These are phyloP conservation scores for Wickerhamiella parazyma DNA, from an alignment of 805 yeast genomes.

Conservation along the genomic window DNA sequence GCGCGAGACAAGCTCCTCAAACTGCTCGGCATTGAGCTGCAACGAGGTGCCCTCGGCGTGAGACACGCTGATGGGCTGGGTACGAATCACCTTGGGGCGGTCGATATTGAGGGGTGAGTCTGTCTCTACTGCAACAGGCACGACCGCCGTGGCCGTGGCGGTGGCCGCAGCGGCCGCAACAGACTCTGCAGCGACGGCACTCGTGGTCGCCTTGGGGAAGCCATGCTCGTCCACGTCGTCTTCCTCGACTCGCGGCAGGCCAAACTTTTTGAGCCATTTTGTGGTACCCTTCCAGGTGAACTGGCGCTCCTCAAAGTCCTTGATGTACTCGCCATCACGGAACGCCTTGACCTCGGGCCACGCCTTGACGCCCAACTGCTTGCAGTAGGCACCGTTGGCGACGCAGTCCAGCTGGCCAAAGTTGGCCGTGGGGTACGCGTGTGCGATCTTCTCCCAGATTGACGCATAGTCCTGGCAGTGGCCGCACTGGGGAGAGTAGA, in stretches of 20 bases:
- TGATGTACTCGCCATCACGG: constrained; percentile 12
- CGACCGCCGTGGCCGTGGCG: neutral
- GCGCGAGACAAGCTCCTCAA: constrained; percentile 20
- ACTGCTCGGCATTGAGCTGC: constrained; percentile 21
- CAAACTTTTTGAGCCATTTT: constrained; percentile 4
- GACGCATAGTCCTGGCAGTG: constrained; percentile 79
- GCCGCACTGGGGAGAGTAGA: constrained; percentile 76
- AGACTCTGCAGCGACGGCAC: neutral
- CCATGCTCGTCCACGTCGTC: neutral
- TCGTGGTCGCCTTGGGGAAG: neutral
- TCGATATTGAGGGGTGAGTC: neutral
- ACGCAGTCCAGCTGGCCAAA: constrained; percentile 64
- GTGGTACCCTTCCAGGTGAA: constrained; percentile 12
- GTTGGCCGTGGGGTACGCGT: neutral
- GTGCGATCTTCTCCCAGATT: constrained; percentile 25
- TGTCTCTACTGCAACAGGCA: neutral
- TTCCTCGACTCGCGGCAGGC: neutral
- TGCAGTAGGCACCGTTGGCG: constrained; percentile 59
- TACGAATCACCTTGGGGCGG: constrained; percentile 1
- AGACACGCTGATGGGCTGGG: neutral
- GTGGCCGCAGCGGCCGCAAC: neutral
- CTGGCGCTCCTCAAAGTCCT: constrained; percentile 4
- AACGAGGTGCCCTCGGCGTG: constrained; percentile 24
- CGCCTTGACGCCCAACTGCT: constrained; percentile 1
- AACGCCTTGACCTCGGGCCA: constrained; percentile 14